Conservation (phyloP, 176 grass and related monocot genomes). For the Puccinellia tenuiflora region DNA sequence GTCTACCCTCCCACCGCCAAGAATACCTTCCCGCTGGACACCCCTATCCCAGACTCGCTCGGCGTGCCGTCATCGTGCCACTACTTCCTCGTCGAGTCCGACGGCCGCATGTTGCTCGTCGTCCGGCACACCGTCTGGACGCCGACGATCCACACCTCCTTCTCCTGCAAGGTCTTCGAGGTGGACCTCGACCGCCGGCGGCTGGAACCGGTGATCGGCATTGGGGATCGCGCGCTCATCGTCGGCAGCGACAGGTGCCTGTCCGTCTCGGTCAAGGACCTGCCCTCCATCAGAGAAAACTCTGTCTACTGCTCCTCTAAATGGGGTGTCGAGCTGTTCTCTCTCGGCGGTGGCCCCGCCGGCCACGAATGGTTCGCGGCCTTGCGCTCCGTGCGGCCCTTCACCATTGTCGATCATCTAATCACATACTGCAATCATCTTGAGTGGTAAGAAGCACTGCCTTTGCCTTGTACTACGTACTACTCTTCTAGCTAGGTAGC, state of each 20-base stretch:
- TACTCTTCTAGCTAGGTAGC: background rate
- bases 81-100: slow-evolving; percentile 4
- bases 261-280: slow-evolving; percentile 4
- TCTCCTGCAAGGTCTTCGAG: background rate
- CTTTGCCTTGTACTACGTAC: background rate
- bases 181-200: background rate
- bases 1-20: background rate
- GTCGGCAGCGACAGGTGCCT: slow-evolving; percentile 4
- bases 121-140: background rate
- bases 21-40: background rate
- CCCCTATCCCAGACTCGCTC: background rate
- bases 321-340: background rate
- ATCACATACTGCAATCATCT: slow-evolving; percentile 14
- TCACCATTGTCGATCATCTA: slow-evolving; percentile 20
- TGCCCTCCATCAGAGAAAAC: background rate
- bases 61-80: background rate
- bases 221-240: slow-evolving; percentile 15
- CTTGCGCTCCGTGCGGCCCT: background rate
- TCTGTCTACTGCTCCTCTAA: background rate
- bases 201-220: slow-evolving; percentile 1
- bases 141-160: background rate
- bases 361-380: background rate
- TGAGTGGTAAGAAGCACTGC: background rate
- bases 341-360: background rate
- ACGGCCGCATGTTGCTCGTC: background rate